Evolutionary conservation across 2,329 filamentous ascomycete genomes (phyloP), one percentile per base, ranked within the genome.

Genomic region (Helotiales sp.): DNA sequence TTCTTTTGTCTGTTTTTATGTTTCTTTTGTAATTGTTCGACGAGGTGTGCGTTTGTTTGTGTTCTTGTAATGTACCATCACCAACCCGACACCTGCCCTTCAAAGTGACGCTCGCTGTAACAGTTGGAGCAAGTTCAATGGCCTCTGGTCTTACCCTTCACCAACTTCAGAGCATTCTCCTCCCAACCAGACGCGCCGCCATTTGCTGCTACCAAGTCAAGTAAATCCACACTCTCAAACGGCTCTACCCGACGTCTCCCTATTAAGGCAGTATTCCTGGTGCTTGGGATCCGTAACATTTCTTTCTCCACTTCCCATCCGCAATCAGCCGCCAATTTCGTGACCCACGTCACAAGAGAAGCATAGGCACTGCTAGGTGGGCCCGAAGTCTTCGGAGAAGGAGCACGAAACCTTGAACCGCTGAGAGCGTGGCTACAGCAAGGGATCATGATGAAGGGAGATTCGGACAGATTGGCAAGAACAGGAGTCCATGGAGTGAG

Each of bases 401-500:
- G 80, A 15, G 90, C 88, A 17, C 95, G 86, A 71, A 88, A 95
- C 58, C 75, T 80, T 24, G 84, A 82, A 1, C 95, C 95, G 0
- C 86, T 85, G 2, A 99, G 84, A 58, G 89, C 83, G 75, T 98
- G 92, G 63, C 91, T 96, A 76, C 95, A 99, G 76, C 95, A 99
- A 1, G 95, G 95, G 44, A 99, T 96, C 66, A 90, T 89, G 61
- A 99, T 85, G 73, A 97, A 99, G 0, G 92, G 89, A 10, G 88
- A 89, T 2, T 83, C 76, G 0, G 88, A 92, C 1, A 91, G 76
- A 6, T 85, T 83, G 1, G 91, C 93, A 38, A 99, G 83, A 17
- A 98, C 81, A 0, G 95, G 95, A 0, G 95, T 98, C 95, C 95
- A 99, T 0, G 91, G 85, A 0, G 95, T 99, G 13, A 99, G 81